Percentiles rank a stretch among this genome's conserved stretches.
Conservation (phyloP, 2,329 filamentous ascomycete genomes). For the Alternaria novae-zelandiae region DNA sequence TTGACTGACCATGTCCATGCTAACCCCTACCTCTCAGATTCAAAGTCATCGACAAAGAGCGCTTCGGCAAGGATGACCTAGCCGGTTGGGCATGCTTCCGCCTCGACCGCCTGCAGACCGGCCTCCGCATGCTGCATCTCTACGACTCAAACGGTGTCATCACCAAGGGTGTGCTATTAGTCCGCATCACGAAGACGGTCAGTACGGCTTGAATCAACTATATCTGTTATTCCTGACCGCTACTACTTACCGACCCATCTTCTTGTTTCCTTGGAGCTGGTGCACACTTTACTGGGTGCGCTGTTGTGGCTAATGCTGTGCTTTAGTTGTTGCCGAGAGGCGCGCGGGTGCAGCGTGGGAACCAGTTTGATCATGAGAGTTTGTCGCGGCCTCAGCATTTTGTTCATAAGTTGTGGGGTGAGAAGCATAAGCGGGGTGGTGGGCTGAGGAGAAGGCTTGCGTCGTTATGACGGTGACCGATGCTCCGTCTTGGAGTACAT, state of each 20-base stretch:
- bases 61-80: conserved; percentile 72
- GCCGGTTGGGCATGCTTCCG: conserved; percentile 89
- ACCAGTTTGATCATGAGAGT: background rate
- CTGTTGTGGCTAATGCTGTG: background rate
- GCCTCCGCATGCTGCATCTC: conserved; percentile 79
- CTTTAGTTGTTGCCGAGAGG: conserved; percentile 2
- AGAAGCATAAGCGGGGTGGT: background rate
- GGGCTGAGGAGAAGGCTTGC: background rate
- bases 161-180: conserved; percentile 72
- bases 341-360: background rate
- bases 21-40: conserved; percentile 59
- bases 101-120: conserved; percentile 77
- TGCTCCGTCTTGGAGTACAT: background rate
- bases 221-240: conserved; percentile 1
- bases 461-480: background rate
- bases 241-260: background rate
- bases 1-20: background rate
- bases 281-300: background rate
- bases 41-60: conserved; percentile 86
- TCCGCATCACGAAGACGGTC: conserved; percentile 71
- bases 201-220: conserved; percentile 30
- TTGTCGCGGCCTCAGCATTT: background rate
- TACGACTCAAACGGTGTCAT: conserved; percentile 71
- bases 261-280: background rate
- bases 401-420: background rate